Evolutionary conservation across 805 yeast genomes (phyloP), one percentile per base, ranked within the genome.

Genomic region (Saturnispora galanensis): DNA sequence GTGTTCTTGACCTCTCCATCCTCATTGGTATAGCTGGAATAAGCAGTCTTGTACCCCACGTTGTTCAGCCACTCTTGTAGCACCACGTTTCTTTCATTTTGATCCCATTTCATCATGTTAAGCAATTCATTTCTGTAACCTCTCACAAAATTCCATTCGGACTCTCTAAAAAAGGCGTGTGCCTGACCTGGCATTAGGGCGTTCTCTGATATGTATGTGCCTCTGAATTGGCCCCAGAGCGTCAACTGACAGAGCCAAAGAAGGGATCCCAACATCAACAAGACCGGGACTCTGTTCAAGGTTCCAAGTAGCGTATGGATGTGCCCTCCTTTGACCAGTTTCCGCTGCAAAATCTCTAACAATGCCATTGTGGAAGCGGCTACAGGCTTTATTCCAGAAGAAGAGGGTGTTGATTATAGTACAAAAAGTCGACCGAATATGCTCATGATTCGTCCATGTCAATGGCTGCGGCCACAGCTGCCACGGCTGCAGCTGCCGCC

Each of bases 141-240:
- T 47, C 97, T 69, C 30, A 87, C 76, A 45, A 84, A 68, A 56
- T 89, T 86, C 97, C 97, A 93, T 59, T 93, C 97, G 35, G 87
- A 77, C 57, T 90, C 97, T 45, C 97, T 72, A 60, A 85, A 93
- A 59, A 87, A 88, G 18, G 94, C 80, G 53, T 81, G 81, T 2
- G 93, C 97, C 60, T 93, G 97, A 0, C 95, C 89, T 7, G 99
- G 97, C 85, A 93, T 80, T 60, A 93, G 68, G 30, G 99, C 99
- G 63, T 93, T 93, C 58, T 93, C 99, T 7, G 95, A 83, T 10
- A 89, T 83, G 60, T 93, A 93, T 2, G 96, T 87, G 50, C 70
- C 64, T 45, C 97, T 69, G 60, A 68, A 86, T 57, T 85, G 86
- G 16, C 96, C 97, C 13, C 83, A 83, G 53, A 78, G 50, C 0